These are phyloP conservation scores for Pelagomonas calceolata DNA, from an alignment of 108 stramenopile species.

Conservation along the genomic window DNA sequence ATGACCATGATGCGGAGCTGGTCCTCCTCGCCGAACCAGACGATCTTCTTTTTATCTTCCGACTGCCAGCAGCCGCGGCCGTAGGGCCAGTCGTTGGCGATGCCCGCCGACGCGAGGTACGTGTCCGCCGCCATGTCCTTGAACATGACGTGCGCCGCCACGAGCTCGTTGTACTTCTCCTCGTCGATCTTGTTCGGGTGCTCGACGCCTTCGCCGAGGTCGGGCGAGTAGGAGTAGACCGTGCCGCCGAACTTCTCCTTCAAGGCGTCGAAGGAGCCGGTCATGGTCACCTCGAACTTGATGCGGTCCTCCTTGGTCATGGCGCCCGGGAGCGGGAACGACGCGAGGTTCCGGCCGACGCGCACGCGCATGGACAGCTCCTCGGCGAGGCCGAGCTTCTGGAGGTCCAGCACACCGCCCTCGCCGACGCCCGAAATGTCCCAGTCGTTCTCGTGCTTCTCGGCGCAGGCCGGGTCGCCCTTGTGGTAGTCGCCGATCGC, in stretches of 20 bases:
- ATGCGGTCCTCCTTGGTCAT: slow-evolving; percentile 46
- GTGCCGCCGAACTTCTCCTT: slow-evolving; percentile 38
- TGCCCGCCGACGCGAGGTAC: slow-evolving; percentile 46
- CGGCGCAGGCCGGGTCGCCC: background rate
- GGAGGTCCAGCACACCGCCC: slow-evolving; percentile 32
- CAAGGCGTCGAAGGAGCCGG: slow-evolving; percentile 37
- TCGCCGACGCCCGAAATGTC: slow-evolving; percentile 21
- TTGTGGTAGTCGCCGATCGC: slow-evolving; percentile 45
- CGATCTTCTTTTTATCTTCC: slow-evolving; percentile 40
- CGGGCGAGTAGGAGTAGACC: slow-evolving; percentile 37
- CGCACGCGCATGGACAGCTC: slow-evolving; percentile 55
- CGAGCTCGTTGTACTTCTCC: slow-evolving; percentile 44
- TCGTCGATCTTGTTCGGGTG: slow-evolving; percentile 41
- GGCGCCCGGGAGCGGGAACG: slow-evolving; percentile 44
- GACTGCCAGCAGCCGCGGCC: slow-evolving; percentile 55
- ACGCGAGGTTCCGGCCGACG: slow-evolving; percentile 42
- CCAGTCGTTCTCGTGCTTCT: slow-evolving; percentile 45
- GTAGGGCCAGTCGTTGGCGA: slow-evolving; percentile 49
- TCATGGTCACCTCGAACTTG: slow-evolving; percentile 40
- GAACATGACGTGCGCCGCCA: slow-evolving; percentile 37
- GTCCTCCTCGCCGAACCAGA: slow-evolving; percentile 62
- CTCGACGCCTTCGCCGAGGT: slow-evolving; percentile 35
- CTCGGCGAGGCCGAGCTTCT: slow-evolving; percentile 22
- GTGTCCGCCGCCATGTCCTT: slow-evolving; percentile 51
- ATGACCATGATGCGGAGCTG: slow-evolving; percentile 58